phyloP scores from a whole-genome alignment of 2,329 filamentous ascomycete genomes.

The Diaporthe sp. region DNA sequence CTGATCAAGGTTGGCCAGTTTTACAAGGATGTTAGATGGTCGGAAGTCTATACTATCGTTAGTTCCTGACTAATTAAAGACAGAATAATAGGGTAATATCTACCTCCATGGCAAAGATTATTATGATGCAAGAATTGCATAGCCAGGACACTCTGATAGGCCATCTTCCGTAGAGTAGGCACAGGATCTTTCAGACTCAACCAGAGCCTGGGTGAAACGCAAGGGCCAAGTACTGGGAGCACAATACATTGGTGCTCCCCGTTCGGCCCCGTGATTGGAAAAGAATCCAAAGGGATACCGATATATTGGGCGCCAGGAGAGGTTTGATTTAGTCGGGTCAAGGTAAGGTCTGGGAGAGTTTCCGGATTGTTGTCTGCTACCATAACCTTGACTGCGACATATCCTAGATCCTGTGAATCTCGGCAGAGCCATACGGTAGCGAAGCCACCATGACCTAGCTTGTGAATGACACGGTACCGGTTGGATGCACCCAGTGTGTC shows the following conservation, averaged over 20 bases:
- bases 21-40: neutral
- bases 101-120: neutral
- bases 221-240: neutral
- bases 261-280: neutral
- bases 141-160: neutral
- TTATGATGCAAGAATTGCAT: neutral
- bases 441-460: neutral
- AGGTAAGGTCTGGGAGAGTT: neutral
- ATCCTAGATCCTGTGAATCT: neutral
- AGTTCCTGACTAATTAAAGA: neutral
- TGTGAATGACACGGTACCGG: constrained; percentile 1
- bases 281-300: neutral
- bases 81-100: neutral
- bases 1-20: neutral
- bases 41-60: neutral
- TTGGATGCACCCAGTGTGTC: neutral
- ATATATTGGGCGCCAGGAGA: neutral
- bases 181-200: neutral
- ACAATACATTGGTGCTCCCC: neutral
- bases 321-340: neutral
- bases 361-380: neutral
- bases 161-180: neutral
- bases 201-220: neutral
- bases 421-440: neutral
- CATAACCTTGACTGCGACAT: constrained; percentile 4